These are phyloP conservation scores for Rutstroemia sp. DNA, from an alignment of 2,329 filamentous ascomycete species.

Conservation along the genomic window DNA sequence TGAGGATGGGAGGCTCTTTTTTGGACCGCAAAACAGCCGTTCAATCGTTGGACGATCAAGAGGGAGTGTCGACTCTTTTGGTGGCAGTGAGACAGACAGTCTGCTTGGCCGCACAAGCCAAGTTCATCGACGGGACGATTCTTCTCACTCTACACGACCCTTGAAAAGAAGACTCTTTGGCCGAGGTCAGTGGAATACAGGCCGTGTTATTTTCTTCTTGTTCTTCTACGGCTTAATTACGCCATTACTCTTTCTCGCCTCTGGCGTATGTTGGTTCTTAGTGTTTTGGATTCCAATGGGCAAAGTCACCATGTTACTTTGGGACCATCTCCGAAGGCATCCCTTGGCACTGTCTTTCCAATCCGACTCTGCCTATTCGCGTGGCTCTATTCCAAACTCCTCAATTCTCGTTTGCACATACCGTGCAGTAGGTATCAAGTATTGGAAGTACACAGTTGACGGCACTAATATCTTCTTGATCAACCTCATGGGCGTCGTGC, in stretches of 20 bases:
- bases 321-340: slow-evolving; percentile 86
- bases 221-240: slow-evolving; percentile 94
- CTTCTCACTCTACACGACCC: slow-evolving; percentile 33
- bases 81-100: slow-evolving; percentile 78
- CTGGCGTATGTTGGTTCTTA: slow-evolving; percentile 85
- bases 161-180: slow-evolving; percentile 86
- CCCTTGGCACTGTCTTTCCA: slow-evolving; percentile 91
- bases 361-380: slow-evolving; percentile 69
- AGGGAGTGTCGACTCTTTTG: slow-evolving; percentile 74
- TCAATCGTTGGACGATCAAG: slow-evolving; percentile 82
- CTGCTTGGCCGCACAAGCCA: slow-evolving; percentile 64
- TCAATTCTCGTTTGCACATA: slow-evolving; percentile 96
- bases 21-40: slow-evolving; percentile 67
- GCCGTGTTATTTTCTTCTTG: slow-evolving; percentile 89
- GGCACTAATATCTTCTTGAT: slow-evolving; percentile 99
- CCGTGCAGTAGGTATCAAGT: slow-evolving; percentile 84
- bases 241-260: slow-evolving; percentile 78
- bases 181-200: slow-evolving; percentile 90
- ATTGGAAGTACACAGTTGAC: slow-evolving; percentile 99
- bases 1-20: slow-evolving; percentile 92
- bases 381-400: slow-evolving; percentile 64
- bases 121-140: slow-evolving; percentile 35
- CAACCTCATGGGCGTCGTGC: slow-evolving; percentile 88
- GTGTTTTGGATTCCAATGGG: slow-evolving; percentile 99
- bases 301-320: slow-evolving; percentile 81